phyloP scores from a whole-genome alignment of 2,329 filamentous ascomycete species.

The Coccinonectria pachysandricola region DNA sequence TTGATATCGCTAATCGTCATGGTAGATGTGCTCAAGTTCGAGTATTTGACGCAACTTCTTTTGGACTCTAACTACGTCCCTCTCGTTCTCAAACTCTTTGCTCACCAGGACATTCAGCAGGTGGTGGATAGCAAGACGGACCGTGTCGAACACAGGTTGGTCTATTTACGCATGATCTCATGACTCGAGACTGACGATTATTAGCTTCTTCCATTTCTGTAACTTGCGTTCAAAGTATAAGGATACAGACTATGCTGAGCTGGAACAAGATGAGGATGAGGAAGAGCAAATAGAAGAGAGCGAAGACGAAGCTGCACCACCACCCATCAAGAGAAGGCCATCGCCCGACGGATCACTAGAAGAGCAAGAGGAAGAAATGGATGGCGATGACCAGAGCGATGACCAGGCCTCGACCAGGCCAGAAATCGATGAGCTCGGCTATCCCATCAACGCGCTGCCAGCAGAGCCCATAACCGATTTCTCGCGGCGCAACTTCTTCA shows the following conservation, averaged over 20 bases:
- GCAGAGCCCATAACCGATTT: constrained; percentile 75
- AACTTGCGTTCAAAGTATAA: constrained; percentile 51
- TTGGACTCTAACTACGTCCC: constrained; percentile 94
- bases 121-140: constrained; percentile 80
- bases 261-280: constrained; percentile 26
- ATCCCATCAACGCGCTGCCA: constrained; percentile 61
- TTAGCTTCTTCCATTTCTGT: constrained; percentile 85
- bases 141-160: constrained; percentile 67
- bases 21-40: constrained; percentile 83
- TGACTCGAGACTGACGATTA: constrained; percentile 4
- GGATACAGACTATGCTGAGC: constrained; percentile 24
- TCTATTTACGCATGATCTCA: too few species aligned
- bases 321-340: constrained; percentile 60
- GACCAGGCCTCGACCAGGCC: constrained; percentile 32
- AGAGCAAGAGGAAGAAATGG: constrained; percentile 15
- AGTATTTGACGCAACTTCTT: constrained; percentile 87
- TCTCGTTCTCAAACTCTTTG: constrained; percentile 83
- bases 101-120: constrained; percentile 87
- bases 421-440: constrained; percentile 79
- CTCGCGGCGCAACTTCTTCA: constrained; percentile 91
- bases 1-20: too few species aligned
- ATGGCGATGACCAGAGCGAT: constrained; percentile 20
- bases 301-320: constrained; percentile 72
- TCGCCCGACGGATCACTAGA: constrained; percentile 30
- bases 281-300: constrained; percentile 36